These are phyloP conservation scores for Suhomyces emberorum DNA, from an alignment of 805 yeast genomes.

Conservation along the genomic window DNA sequence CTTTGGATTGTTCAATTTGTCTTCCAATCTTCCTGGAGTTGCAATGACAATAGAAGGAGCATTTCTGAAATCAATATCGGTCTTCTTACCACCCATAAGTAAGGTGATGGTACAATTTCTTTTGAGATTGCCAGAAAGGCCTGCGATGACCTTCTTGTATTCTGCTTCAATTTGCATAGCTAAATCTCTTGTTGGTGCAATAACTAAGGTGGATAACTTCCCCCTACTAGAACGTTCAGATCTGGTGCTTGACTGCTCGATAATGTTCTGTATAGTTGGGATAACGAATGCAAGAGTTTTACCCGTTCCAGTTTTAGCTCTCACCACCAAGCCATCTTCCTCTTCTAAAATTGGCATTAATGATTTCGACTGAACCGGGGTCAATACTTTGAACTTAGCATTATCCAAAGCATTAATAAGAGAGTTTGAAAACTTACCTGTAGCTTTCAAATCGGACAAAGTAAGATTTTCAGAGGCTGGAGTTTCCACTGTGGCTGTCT, in stretches of 20 bases:
- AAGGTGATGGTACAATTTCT: conserved; percentile 23
- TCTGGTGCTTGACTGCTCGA: conserved; percentile 38
- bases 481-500: background rate
- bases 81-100: conserved; percentile 64
- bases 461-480: conserved; percentile 2
- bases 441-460: conserved; percentile 4
- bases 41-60: conserved; percentile 71
- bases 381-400: conserved; percentile 51
- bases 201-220: conserved; percentile 49
- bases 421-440: conserved; percentile 2
- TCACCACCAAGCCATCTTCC: conserved; percentile 68
- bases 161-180: conserved; percentile 79
- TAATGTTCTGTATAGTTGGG: conserved; percentile 64
- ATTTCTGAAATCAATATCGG: conserved; percentile 25
- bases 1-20: conserved; percentile 48
- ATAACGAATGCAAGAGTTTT: conserved; percentile 87
- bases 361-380: conserved; percentile 67
- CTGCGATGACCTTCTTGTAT: conserved; percentile 42
- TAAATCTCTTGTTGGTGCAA: conserved; percentile 89
- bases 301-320: conserved; percentile 96
- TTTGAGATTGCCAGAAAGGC: conserved; percentile 16
- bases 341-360: conserved; percentile 53
- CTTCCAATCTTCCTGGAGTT: conserved; percentile 85
- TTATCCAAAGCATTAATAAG: conserved; percentile 29
- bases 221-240: conserved; percentile 15